Base-by-base conservation (phyloP, 805 yeast species). In the Torulaspora quercuum region DNA sequence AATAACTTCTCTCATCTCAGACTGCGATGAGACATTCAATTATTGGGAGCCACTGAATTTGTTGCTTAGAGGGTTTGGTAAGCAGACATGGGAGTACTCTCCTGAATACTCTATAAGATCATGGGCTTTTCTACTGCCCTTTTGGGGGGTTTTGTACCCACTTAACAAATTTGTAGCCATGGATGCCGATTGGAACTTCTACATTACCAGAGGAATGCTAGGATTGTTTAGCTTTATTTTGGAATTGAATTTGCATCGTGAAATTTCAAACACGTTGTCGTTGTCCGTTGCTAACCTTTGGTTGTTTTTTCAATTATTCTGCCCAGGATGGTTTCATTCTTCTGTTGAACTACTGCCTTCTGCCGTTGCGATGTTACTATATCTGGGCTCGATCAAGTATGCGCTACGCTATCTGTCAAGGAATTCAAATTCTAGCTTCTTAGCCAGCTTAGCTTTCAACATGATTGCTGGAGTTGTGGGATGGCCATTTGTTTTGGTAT, bases 71-170 rank as follows among this genome's bases (percentile, higher is more conserved):
- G 82, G 82, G 2, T 86, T 87, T 58, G 97, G 97, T 2, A 83
- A 88, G 50, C 88, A 88, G 59, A 89, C 97, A 0, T 89, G 97
- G 97, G 97, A 89, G 55, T 90, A 89, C 58, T 85, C 95, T 0
- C 96, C 97, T 0, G 82, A 73, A 36, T 86, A 75, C 52, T 86
- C 95, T 11, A 85, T 89, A 37, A 65, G 97, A 46, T 85, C 95
- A 2, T 90, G 92, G 78, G 72, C 83, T 2, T 88, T 82, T 49
- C 63, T 89, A 17, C 43, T 78, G 5, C 84, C 73, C 1, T 53
- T 58, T 29, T 60, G 57, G 30, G 41, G 55, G 7, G 13, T 57
- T 3, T 25, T 57, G 7, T 46, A 49, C 24, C 57, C 46, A n/a
- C 20, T 43, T 47, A 59, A 42, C 9, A 52, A 29, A 27, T 41